Percentiles rank a stretch among this genome's conserved stretches.
phyloP scores from a whole-genome alignment of 305 asterid genomes.

The Lippia alba region DNA sequence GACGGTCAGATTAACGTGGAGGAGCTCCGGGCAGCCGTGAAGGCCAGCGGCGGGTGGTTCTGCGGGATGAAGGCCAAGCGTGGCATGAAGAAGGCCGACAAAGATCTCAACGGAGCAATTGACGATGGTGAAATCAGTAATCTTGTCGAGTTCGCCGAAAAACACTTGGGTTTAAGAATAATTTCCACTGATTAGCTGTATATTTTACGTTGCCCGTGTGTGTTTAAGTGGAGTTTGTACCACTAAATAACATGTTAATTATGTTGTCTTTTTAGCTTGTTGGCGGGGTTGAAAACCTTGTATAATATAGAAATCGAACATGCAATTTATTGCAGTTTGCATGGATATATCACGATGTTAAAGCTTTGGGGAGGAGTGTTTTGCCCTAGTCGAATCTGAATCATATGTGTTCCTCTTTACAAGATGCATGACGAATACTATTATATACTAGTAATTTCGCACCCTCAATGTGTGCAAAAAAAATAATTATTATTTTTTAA shows the following conservation, averaged over 20 bases:
- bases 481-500: too few relatives aligned
- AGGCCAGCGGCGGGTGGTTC: constrained; percentile 42
- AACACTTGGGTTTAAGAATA: constrained; percentile 26
- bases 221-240: background rate
- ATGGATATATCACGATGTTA: background rate
- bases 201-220: background rate
- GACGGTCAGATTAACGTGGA: constrained; percentile 48
- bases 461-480: too few relatives aligned
- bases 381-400: too few relatives aligned
- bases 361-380: too few relatives aligned
- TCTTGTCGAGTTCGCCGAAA: constrained; percentile 48
- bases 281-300: too few relatives aligned
- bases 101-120: constrained; percentile 42
- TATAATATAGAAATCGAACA: background rate
- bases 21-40: constrained; percentile 50
- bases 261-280: too few relatives aligned
- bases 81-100: constrained; percentile 47
- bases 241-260: background rate
- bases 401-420: too few relatives aligned
- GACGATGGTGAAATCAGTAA: constrained; percentile 47
- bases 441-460: too few relatives aligned
- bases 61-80: constrained; percentile 31
- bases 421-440: too few relatives aligned
- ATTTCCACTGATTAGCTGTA: background rate
- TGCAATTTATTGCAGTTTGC: background rate